Conservation (phyloP, 2,329 filamentous ascomycete genomes). For the Neophaeococcomyces mojaviensis region DNA sequence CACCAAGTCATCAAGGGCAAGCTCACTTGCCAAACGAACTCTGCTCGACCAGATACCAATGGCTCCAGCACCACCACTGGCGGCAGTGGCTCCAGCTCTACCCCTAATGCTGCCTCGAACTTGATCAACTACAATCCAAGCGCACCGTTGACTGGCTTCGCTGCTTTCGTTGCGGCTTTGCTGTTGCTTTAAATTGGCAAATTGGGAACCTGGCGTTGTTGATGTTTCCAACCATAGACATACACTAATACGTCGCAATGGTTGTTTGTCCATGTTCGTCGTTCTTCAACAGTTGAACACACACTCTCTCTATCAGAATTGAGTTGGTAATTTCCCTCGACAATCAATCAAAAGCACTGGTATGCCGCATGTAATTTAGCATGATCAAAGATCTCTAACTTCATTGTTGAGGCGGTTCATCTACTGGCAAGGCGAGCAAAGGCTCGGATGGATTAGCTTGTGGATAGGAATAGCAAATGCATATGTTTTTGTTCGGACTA, state of each 20-base stretch:
- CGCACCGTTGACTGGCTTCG: conserved; percentile 18
- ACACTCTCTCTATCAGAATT: neutral
- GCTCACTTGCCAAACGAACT: conserved; percentile 37
- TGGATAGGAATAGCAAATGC: conserved; percentile 10
- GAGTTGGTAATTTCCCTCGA: neutral
- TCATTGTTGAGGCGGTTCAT: conserved; percentile 2
- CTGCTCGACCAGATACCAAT: conserved; percentile 27
- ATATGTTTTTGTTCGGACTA: neutral
- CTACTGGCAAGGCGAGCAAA: conserved; percentile 3
- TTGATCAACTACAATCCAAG: conserved; percentile 11
- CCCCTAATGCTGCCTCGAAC: conserved; percentile 9
- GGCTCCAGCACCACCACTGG: conserved; percentile 12
- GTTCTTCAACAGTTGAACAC: neutral
- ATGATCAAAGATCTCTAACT: neutral
- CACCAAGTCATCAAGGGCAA: conserved; percentile 40
- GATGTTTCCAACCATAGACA: conserved; percentile 7
- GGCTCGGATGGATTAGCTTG: conserved; percentile 6
- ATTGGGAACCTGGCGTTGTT: conserved; percentile 13
- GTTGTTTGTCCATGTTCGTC: conserved; percentile 4
- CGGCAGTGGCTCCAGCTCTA: conserved; percentile 11
- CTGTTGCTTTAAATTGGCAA: conserved; percentile 21
- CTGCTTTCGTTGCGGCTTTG: conserved; percentile 19
- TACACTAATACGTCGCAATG: conserved; percentile 6
- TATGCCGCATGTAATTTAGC: conserved; percentile 4
- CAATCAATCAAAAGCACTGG: conserved; percentile 1